A percentile compares a stretch with the other conserved stretches of the same genome.
Evolutionary conservation across 345 rosid genomes (phyloP).

Genomic region (Eucalyptus tenuipes): DNA sequence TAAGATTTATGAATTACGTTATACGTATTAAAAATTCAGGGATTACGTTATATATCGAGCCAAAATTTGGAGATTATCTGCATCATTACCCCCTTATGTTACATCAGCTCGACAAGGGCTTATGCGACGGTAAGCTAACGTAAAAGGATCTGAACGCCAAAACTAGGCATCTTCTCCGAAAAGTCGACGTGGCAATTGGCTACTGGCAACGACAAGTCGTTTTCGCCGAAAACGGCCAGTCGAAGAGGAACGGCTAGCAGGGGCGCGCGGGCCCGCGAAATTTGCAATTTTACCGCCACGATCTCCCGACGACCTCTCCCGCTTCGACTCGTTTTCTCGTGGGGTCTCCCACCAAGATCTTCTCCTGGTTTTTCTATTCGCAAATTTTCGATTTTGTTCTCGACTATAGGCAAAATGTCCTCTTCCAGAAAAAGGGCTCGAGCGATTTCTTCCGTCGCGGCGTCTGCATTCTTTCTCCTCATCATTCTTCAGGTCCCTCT

Average conservation of each 20-base stretch:
- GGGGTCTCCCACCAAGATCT: background rate
- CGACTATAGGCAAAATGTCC: slow-evolving; percentile 9
- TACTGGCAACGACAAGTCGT: background rate
- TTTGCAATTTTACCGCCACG: background rate
- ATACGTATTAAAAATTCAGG: fast-evolving
- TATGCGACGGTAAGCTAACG: background rate
- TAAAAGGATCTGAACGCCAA: background rate
- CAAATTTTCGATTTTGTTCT: background rate
- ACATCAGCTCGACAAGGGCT: background rate
- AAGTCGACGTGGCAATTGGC: background rate
- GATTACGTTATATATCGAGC: fast-evolving
- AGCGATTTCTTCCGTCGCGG: slow-evolving; percentile 37
- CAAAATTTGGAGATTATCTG: too few relatives aligned
- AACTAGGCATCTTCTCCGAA: background rate
- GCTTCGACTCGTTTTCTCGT: background rate
- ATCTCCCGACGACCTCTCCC: background rate
- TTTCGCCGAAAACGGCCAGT: background rate
- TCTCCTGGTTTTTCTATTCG: background rate
- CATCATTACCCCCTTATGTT: too few relatives aligned
- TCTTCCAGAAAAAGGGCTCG: slow-evolving; percentile 53
- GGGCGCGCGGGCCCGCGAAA: background rate
- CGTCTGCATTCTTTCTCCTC: slow-evolving; percentile 24
- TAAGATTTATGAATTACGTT: too few relatives aligned
- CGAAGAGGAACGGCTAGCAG: background rate
- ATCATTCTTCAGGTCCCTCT: slow-evolving; percentile 74